Base-by-base conservation (phyloP, 495 filamentous ascomycete species). In the Penicillium coffeae region DNA sequence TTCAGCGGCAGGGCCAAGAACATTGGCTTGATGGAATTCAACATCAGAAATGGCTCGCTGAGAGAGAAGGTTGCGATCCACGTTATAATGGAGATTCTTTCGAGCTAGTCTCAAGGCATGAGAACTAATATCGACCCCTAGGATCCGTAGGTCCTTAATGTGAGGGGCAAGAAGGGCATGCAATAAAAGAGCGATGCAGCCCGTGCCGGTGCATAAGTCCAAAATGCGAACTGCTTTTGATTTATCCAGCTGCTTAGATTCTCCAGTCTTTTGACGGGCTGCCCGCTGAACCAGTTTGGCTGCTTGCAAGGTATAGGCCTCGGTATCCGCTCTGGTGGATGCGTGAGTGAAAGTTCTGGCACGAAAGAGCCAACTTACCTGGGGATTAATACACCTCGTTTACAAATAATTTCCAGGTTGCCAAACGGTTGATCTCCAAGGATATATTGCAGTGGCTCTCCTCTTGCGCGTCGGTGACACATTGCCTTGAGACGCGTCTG, bases 371-470 rank as follows among this genome's bases (percentile, higher is more conserved):
- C 8, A 32, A n/a, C 59, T 33, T 27, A 90, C 81, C 91, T 76
- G 21, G 92, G 92, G 52, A 98, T 95, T 37, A 98, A 64, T 1
- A 96, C 90, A 0, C 87, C 87, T 12, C 70, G 77, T 30, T 69
- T 65, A 54, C 89, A 95, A 33, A 75, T 66, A n/a, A 98, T 87
- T 34, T 91, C 84, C 10, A 96, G 65, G 2, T 83, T 71, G 0
- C 90, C 91, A 60, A 98, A 96, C 10, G 87, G 91, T 59, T 97
- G 91, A 13, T 82, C 82, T 0, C 90, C 90, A 3, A 98, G 73
- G 9, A 96, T 78, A 59, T 96, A 98, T 60, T 97, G 93, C 6
- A 98, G 70, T 0, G 93, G 93, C 32, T 77, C 68, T 1, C 90
- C 90, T 21, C 51, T 64, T 2, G 79, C 75, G 33, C 93, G 76